A percentile compares a stretch with the other conserved stretches of the same genome.
These are phyloP conservation scores for Cutaneotrichosporon cavernicola DNA, from an alignment of 1,284 basidiomycete genomes.

Conservation along the genomic window DNA sequence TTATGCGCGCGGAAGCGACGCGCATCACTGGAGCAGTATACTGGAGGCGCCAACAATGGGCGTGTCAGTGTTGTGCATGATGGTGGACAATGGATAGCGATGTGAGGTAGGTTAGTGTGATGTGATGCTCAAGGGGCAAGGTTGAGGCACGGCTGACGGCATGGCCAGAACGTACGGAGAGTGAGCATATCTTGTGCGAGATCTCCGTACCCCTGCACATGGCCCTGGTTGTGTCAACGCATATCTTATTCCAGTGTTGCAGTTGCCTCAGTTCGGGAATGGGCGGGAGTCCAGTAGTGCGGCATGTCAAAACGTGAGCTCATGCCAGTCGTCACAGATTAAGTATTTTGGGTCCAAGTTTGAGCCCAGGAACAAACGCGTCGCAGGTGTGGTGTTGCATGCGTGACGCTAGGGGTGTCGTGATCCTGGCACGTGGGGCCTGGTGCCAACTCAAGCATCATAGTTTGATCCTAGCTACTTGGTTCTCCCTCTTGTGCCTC, in stretches of 20 bases:
- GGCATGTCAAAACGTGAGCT: too few relatives aligned
- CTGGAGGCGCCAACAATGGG: background rate
- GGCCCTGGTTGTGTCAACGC: background rate
- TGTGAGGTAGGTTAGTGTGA: background rate
- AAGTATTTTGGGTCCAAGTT: background rate
- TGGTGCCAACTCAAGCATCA: background rate
- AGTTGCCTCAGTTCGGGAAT: background rate
- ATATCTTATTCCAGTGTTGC: background rate
- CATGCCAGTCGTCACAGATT: background rate
- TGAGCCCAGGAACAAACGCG: background rate
- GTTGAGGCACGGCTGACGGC: conserved; percentile 3
- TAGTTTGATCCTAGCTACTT: background rate
- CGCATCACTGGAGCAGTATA: background rate
- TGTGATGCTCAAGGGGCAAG: background rate
- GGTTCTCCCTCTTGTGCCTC: conserved; percentile 5
- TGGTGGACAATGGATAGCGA: background rate
- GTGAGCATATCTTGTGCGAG: background rate
- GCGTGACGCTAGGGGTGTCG: background rate
- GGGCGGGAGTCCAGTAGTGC: background rate
- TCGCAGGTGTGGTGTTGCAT: background rate
- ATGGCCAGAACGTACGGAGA: background rate
- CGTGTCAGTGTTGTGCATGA: background rate
- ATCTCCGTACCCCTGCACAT: conserved; percentile 1
- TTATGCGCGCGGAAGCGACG: background rate
- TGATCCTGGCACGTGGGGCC: background rate